phyloP scores from a whole-genome alignment of 768 basidiomycete genomes.

The Mycena galericulata region DNA sequence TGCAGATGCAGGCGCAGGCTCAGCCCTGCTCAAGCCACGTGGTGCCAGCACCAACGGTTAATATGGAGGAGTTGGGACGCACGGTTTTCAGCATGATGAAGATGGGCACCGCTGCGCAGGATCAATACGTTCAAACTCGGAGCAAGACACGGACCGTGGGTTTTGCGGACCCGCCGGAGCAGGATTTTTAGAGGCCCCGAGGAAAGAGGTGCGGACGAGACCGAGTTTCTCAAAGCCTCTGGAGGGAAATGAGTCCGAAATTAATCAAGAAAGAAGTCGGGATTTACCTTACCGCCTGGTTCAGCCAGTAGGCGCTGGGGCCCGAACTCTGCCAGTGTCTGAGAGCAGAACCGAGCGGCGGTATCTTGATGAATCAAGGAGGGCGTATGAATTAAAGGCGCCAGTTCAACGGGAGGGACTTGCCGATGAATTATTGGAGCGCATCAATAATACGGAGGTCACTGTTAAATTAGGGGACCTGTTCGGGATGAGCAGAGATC shows the following conservation, averaged over 20 bases:
- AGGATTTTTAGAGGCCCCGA: constrained; percentile 26
- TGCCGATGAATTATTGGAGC: constrained; percentile 18
- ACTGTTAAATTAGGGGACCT: constrained; percentile 16
- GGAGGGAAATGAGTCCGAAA: constrained; percentile 16
- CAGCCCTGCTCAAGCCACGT: not conserved
- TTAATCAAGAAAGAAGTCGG: not conserved
- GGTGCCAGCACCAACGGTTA: not conserved
- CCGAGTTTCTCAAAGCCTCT: constrained; percentile 10
- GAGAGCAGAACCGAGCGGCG: not conserved
- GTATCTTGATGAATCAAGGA: constrained; percentile 3
- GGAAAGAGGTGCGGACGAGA: constrained; percentile 18
- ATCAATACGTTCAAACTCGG: constrained; percentile 14
- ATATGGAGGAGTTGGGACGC: constrained; percentile 19
- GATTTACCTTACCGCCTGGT: constrained; percentile 22
- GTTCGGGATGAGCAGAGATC: constrained; percentile 22
- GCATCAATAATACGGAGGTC: constrained; percentile 23
- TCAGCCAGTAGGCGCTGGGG: constrained; percentile 12
- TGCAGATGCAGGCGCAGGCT: not conserved
- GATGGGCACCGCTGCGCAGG: not conserved
- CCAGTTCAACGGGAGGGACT: constrained; percentile 24
- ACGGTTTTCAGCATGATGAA: constrained; percentile 12
- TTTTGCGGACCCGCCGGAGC: constrained; percentile 7
- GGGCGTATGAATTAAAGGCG: constrained; percentile 16
- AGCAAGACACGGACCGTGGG: not conserved
- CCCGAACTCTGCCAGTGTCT: constrained; percentile 19